Conservation (phyloP, 1,284 basidiomycete species). For the Puccinia triticina region DNA sequence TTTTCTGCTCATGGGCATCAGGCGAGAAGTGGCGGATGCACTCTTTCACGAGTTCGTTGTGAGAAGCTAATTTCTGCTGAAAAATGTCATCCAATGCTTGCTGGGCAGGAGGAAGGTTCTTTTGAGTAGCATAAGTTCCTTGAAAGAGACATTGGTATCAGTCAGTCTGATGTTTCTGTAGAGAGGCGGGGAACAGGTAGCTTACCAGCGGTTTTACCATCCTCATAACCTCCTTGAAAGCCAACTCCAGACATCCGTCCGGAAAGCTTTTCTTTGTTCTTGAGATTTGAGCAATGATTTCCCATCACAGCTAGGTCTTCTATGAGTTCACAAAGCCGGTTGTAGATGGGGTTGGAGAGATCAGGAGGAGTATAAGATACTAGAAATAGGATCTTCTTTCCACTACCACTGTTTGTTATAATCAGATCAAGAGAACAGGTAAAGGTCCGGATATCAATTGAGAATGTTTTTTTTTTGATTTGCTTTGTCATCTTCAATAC, state of each 20-base stretch:
- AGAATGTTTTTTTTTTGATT: neutral
- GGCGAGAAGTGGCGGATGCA: neutral
- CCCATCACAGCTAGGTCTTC: neutral
- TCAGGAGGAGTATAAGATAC: neutral
- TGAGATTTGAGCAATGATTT: neutral
- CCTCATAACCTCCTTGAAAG: conserved; percentile 8
- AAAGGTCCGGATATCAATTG: neutral
- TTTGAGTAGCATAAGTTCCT: conserved; percentile 8
- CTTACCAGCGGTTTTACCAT: neutral
- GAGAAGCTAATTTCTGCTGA: neutral
- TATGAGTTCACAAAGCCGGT: neutral
- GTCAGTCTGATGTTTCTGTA: too few relatives aligned
- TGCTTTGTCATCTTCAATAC: neutral
- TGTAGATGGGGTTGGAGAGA: neutral
- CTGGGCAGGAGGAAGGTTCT: neutral
- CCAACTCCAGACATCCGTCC: neutral
- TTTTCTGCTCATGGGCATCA: neutral
- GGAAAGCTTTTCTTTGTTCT: conserved; percentile 5
- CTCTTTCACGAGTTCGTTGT: neutral
- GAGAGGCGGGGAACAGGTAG: neutral
- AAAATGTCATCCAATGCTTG: neutral
- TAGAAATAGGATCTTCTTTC: neutral
- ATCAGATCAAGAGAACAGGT: neutral
- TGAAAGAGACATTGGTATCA: neutral
- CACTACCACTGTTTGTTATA: neutral